Percentiles rank a stretch among this genome's conserved stretches.
These are phyloP conservation scores for Cochlearia excelsa DNA, from an alignment of 345 rosid species.

Conservation along the genomic window DNA sequence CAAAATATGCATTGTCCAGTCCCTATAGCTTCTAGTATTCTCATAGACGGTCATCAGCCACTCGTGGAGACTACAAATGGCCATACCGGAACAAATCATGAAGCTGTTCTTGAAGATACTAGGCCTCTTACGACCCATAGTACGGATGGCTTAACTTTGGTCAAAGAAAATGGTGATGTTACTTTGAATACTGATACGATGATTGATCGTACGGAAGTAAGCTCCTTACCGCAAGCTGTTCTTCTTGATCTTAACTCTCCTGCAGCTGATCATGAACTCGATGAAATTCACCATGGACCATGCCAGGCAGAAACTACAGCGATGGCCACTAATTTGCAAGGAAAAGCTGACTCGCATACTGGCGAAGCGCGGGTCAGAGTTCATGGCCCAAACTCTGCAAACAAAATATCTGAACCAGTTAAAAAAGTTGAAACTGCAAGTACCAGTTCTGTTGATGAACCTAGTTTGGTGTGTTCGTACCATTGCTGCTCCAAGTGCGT, in stretches of 20 bases:
- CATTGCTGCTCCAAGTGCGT: slow-evolving; percentile 67
- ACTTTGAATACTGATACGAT: slow-evolving; percentile 19
- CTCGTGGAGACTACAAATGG: slow-evolving; percentile 21
- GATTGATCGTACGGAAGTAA: slow-evolving; percentile 24
- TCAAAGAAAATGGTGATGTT: slow-evolving; percentile 28
- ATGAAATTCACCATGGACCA: slow-evolving; percentile 34
- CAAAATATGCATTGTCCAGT: slow-evolving; percentile 36
- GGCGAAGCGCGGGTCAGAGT: slow-evolving; percentile 23
- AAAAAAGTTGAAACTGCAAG: slow-evolving; percentile 29
- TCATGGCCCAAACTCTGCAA: slow-evolving; percentile 30
- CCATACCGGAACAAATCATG: slow-evolving; percentile 20
- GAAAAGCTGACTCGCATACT: slow-evolving; percentile 21
- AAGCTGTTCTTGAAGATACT: slow-evolving; percentile 18
- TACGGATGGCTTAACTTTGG: slow-evolving; percentile 23
- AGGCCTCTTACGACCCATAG: slow-evolving; percentile 20
- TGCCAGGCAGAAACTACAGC: slow-evolving; percentile 29
- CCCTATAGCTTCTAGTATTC: slow-evolving; percentile 21
- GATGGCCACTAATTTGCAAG: slow-evolving; percentile 23
- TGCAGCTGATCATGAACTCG: slow-evolving; percentile 38
- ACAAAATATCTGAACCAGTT: slow-evolving; percentile 21
- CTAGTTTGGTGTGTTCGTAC: slow-evolving; percentile 50
- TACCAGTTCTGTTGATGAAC: slow-evolving; percentile 31
- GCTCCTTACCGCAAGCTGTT: slow-evolving; percentile 17
- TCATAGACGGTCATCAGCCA: slow-evolving; percentile 24
- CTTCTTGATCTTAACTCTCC: slow-evolving; percentile 40